Evolutionary conservation across 495 filamentous ascomycete species (phyloP).

Genomic region (Alectoria sarmentosa): DNA sequence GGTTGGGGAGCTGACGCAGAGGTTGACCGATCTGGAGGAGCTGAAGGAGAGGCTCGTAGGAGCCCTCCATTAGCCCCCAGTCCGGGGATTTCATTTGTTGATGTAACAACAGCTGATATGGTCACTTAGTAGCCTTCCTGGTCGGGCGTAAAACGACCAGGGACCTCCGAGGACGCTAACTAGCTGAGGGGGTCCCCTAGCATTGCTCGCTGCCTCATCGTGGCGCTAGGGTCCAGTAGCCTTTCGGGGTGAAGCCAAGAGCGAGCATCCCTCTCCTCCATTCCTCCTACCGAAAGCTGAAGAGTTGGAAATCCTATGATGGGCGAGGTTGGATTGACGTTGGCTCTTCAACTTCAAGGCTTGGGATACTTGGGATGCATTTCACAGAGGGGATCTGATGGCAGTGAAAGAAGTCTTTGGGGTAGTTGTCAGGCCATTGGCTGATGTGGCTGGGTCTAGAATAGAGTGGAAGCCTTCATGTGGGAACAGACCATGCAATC

Average conservation of each 20-base stretch:
- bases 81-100: no score
- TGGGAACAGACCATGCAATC: constrained; percentile 11
- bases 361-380: background rate
- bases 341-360: background rate
- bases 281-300: background rate
- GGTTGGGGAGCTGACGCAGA: no score
- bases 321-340: background rate
- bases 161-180: no score
- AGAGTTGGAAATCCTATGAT: background rate
- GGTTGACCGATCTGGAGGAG: no score
- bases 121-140: no score
- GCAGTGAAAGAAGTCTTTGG: background rate
- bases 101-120: no score
- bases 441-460: constrained; percentile 7
- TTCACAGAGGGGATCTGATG: background rate
- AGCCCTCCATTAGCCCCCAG: no score
- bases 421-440: background rate
- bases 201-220: background rate
- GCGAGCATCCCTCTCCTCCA: background rate
- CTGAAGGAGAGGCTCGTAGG: no score
- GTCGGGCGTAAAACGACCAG: no score
- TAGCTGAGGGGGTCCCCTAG: background rate
- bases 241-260: background rate
- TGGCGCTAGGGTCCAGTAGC: background rate
- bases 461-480: constrained; percentile 2